A percentile compares a stretch with the other conserved stretches of the same genome.
Conservation (phyloP, 345 rosid species). For the Eucalyptus virginea region DNA sequence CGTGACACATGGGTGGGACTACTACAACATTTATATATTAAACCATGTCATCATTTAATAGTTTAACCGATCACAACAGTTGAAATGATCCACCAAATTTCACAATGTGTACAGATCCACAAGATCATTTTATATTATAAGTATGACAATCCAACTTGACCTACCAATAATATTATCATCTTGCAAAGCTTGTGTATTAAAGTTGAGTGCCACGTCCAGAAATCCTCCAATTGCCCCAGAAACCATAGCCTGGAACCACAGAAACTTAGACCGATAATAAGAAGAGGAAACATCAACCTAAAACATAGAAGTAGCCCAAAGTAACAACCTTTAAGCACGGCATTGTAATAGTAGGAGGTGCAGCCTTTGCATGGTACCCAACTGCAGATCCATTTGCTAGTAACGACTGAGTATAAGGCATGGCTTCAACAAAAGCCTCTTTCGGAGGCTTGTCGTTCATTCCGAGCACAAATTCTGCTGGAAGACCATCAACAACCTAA, state of each 20-base stretch:
- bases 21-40: background rate
- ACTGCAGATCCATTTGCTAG: slow-evolving; percentile 48
- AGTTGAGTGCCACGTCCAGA: slow-evolving; percentile 89
- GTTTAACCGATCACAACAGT: background rate
- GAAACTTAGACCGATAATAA: background rate
- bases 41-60: background rate
- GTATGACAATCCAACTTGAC: background rate
- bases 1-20: background rate
- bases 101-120: background rate
- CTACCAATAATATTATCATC: slow-evolving; percentile 88
- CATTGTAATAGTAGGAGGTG: slow-evolving; percentile 98
- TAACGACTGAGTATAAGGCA: slow-evolving; percentile 80
- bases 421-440: slow-evolving; percentile 39
- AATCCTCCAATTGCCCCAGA: slow-evolving; percentile 95
- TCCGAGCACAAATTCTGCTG: slow-evolving; percentile 87
- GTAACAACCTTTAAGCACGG: slow-evolving; percentile 40
- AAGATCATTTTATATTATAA: background rate
- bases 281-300: background rate
- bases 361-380: slow-evolving; percentile 93
- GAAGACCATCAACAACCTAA: slow-evolving; percentile 96
- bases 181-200: slow-evolving; percentile 75
- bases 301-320: background rate
- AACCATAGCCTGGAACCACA: slow-evolving; percentile 63
- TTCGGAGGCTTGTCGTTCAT: slow-evolving; percentile 51
- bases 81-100: background rate